Evolutionary conservation across 768 basidiomycete genomes (phyloP).

Genomic region (Boletus bicolor): DNA sequence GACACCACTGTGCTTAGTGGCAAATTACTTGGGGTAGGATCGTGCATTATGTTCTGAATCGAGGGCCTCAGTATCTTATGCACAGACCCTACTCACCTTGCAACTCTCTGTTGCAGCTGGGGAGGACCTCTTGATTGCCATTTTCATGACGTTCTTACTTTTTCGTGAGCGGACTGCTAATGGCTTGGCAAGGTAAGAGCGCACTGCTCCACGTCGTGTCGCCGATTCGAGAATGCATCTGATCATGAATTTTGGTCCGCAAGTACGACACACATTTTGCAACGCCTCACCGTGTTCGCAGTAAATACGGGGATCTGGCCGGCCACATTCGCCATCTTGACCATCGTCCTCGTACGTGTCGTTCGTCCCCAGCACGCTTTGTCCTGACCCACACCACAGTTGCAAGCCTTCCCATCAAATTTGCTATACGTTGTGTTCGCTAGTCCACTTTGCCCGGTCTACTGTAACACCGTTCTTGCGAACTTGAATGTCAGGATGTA

Average conservation of each 20-base stretch:
- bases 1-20: background rate
- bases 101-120: background rate
- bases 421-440: too few species aligned
- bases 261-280: conserved; percentile 11
- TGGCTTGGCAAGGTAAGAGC: background rate
- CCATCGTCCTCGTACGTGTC: conserved; percentile 42
- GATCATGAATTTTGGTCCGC: background rate
- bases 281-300: conserved; percentile 7
- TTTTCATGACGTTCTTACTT: background rate
- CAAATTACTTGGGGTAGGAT: background rate
- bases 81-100: background rate
- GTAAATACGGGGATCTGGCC: conserved; percentile 39
- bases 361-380: background rate
- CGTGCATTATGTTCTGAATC: background rate
- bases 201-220: too few species aligned
- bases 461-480: too few species aligned
- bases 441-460: too few species aligned
- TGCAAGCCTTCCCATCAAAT: too few species aligned
- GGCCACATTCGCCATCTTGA: conserved; percentile 47
- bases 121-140: conserved; percentile 5
- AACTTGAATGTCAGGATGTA: too few species aligned
- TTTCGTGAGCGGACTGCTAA: background rate
- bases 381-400: too few species aligned
- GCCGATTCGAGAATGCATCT: background rate
- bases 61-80: background rate